These are phyloP conservation scores for Typha latifolia DNA, from an alignment of 176 grass and related monocot species.

Conservation along the genomic window DNA sequence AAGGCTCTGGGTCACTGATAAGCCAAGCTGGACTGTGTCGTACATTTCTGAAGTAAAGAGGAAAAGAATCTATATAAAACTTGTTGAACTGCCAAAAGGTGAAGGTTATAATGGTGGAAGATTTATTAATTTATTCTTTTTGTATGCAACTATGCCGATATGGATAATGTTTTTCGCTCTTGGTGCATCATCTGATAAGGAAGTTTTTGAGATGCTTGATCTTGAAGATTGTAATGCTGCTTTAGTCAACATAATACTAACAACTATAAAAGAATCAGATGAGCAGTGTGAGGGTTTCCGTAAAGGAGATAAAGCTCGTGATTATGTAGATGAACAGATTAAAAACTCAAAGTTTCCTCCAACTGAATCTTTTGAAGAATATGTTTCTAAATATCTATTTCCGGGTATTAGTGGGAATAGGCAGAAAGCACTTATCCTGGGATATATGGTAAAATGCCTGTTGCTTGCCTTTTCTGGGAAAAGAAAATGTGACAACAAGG, in stretches of 20 bases:
- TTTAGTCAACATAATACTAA: constrained; percentile 59
- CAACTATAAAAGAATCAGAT: constrained; percentile 69
- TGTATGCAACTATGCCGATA: constrained; percentile 66
- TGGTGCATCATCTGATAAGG: constrained; percentile 77
- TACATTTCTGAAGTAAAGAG: constrained; percentile 65
- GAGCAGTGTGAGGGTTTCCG: constrained; percentile 66
- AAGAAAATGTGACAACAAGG: constrained; percentile 90
- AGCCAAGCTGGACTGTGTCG: constrained; percentile 46
- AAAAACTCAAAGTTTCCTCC: constrained; percentile 79
- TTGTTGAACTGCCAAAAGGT: constrained; percentile 55
- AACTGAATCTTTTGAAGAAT: constrained; percentile 70
- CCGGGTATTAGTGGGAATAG: constrained; percentile 56
- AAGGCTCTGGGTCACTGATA: constrained; percentile 67
- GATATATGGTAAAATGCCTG: constrained; percentile 95
- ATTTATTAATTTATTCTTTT: constrained; percentile 55
- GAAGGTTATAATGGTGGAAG: constrained; percentile 60
- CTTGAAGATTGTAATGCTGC: constrained; percentile 57
- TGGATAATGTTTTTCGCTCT: constrained; percentile 94
- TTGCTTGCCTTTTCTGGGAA: constrained; percentile 66
- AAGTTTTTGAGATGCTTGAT: constrained; percentile 74
- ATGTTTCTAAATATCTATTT: constrained; percentile 64
- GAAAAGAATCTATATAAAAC: constrained; percentile 55
- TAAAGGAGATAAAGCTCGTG: constrained; percentile 38
- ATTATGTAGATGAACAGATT: constrained; percentile 52
- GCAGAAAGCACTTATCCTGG: constrained; percentile 70